Conservation (phyloP, 768 basidiomycete genomes). For the Rickenella mellea region DNA sequence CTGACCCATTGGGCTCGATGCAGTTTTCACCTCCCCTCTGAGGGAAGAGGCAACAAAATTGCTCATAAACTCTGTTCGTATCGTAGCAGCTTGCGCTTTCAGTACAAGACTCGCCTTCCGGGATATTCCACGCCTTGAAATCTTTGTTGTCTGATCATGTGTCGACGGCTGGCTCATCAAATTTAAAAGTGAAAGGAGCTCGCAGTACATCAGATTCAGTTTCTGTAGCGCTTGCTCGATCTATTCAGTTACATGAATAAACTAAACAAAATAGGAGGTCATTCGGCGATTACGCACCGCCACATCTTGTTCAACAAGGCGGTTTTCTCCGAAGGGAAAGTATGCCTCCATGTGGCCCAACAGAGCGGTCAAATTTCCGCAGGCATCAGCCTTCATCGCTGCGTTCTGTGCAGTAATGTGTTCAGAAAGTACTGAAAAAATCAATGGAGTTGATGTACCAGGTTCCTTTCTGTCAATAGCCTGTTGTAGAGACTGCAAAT, state of each 20-base stretch:
- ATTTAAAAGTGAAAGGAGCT: conserved; percentile 53
- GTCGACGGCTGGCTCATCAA: too few species aligned
- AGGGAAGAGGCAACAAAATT: conserved; percentile 5
- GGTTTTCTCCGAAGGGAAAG: conserved; percentile 63
- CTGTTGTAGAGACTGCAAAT: conserved; percentile 49
- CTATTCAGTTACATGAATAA: conserved; percentile 24
- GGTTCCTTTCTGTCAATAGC: conserved; percentile 33
- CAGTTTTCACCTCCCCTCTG: not conserved
- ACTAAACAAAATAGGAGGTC: conserved; percentile 1
- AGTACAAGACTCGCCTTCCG: too few species aligned
- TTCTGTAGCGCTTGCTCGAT: conserved; percentile 57
- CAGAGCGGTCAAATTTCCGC: conserved; percentile 46
- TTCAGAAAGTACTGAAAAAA: not conserved
- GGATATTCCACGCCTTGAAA: too few species aligned
- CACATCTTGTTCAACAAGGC: conserved; percentile 35
- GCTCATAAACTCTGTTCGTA: conserved; percentile 12
- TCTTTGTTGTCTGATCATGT: too few species aligned
- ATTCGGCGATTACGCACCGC: conserved; percentile 32
- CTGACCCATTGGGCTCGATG: conserved; percentile 24
- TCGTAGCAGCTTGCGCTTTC: not conserved
- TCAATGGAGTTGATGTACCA: conserved; percentile 23
- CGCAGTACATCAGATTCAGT: conserved; percentile 71
- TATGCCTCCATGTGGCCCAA: conserved; percentile 71
- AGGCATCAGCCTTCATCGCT: conserved; percentile 19
- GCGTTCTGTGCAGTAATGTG: conserved; percentile 4